A percentile compares a stretch with the other conserved stretches of the same genome.
These are phyloP conservation scores for Calcarisporium arbuscula DNA, from an alignment of 2,329 filamentous ascomycete genomes.

Conservation along the genomic window DNA sequence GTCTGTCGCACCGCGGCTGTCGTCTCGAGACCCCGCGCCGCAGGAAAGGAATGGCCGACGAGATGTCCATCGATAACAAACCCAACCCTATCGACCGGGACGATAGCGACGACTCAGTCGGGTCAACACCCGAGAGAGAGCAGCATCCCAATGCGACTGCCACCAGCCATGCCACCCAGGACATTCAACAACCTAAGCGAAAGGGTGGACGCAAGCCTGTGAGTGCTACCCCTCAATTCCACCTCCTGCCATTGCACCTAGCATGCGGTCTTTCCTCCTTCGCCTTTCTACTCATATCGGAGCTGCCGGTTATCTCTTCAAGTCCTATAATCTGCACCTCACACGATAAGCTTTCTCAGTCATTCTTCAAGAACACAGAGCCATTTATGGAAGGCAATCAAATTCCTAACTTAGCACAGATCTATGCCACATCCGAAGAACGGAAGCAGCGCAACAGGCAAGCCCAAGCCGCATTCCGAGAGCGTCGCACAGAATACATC, in stretches of 20 bases:
- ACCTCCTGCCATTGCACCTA: conserved; percentile 1
- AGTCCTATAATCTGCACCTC: too few species aligned
- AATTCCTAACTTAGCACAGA: too few species aligned
- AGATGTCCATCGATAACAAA: conserved; percentile 55
- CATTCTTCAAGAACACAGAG: too few species aligned
- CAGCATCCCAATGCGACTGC: conserved; percentile 27
- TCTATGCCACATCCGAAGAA: conserved; percentile 97
- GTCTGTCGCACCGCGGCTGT: conserved; percentile 31
- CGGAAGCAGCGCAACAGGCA: conserved; percentile 96
- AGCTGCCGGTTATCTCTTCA: too few species aligned
- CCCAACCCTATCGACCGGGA: conserved; percentile 39
- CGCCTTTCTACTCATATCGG: neutral
- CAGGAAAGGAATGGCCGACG: conserved; percentile 55
- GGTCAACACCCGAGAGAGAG: conserved; percentile 55
- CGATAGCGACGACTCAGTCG: conserved; percentile 55
- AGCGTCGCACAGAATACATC: conserved; percentile 97
- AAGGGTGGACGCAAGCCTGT: conserved; percentile 98
- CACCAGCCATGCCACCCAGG: conserved; percentile 32
- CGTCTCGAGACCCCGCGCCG: conserved; percentile 26
- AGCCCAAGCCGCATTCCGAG: conserved; percentile 93
- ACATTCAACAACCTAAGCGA: conserved; percentile 70
- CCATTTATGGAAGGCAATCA: too few species aligned
- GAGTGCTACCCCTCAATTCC: conserved; percentile 36
- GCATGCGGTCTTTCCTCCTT: neutral
- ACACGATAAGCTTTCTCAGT: too few species aligned